Conservation (phyloP, 2,329 filamentous ascomycete genomes). For the Colletotrichum falcatum region DNA sequence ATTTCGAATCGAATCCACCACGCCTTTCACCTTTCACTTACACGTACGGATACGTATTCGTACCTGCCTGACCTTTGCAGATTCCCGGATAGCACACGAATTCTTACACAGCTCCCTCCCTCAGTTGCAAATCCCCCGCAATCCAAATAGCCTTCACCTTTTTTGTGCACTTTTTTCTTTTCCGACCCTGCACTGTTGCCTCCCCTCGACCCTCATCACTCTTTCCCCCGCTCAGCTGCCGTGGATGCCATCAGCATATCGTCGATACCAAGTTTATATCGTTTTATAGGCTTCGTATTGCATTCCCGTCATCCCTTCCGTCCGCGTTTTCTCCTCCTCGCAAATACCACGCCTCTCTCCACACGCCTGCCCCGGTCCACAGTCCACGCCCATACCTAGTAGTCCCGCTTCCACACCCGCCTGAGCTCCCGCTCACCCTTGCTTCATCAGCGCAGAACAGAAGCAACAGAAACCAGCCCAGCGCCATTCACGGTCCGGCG, state of each 20-base stretch:
- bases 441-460: constrained; percentile 1
- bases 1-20: neutral
- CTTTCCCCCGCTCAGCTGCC: neutral
- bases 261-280: neutral
- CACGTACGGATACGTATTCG: neutral
- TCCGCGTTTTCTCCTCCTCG: constrained; percentile 11
- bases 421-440: neutral
- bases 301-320: constrained; percentile 25
- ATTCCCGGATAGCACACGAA: neutral
- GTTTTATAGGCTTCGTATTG: constrained; percentile 25
- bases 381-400: neutral
- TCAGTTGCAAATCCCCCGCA: constrained; percentile 2
- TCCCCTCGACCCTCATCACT: constrained; percentile 5
- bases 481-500: constrained; percentile 18
- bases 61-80: neutral
- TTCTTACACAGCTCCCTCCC: neutral
- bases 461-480: constrained; percentile 6
- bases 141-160: constrained; percentile 28
- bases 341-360: constrained; percentile 6
- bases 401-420: constrained; percentile 3
- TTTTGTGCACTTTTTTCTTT: constrained; percentile 17
- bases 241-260: neutral
- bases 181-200: constrained; percentile 14
- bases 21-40: constrained; percentile 9
- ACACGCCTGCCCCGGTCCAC: constrained; percentile 30